phyloP scores from a whole-genome alignment of 306 rosid genomes.

The Acmispon strigosus region DNA sequence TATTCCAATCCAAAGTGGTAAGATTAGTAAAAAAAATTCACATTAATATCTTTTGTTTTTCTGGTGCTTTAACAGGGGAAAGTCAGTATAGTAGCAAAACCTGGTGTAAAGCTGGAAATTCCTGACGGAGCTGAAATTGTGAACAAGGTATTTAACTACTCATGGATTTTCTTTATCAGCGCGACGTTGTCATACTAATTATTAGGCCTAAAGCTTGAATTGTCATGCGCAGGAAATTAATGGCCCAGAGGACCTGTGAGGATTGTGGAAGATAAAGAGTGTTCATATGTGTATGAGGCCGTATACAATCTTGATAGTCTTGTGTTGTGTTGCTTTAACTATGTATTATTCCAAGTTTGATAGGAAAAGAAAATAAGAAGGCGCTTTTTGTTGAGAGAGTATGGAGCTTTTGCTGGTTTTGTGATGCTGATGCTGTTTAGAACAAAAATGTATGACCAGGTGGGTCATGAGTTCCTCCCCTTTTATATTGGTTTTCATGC shows the following conservation, averaged over 20 bases:
- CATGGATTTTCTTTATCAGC: neutral
- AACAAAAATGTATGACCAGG: neutral
- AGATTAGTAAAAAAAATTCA: too few species aligned
- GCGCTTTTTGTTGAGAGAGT: slow-evolving; percentile 16
- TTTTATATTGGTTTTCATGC: neutral
- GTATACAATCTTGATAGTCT: neutral
- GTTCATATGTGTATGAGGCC: slow-evolving; percentile 3
- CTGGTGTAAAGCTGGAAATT: slow-evolving; percentile 62
- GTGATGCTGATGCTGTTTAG: neutral
- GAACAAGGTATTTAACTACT: slow-evolving; percentile 51
- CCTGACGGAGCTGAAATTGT: slow-evolving; percentile 57
- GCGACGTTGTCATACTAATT: neutral
- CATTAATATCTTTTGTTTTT: neutral
- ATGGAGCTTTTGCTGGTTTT: slow-evolving; percentile 7
- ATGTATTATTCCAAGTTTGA: slow-evolving; percentile 5
- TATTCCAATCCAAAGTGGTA: too few species aligned
- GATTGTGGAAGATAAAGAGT: neutral
- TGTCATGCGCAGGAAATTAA: slow-evolving; percentile 51
- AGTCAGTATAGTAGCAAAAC: slow-evolving; percentile 49
- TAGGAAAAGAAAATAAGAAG: slow-evolving; percentile 20
- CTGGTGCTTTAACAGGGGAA: slow-evolving; percentile 53
- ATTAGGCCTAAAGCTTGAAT: neutral
- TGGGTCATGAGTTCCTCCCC: neutral
- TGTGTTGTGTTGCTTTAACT: neutral
- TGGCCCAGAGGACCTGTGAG: slow-evolving; percentile 65